phyloP scores from a whole-genome alignment of 768 basidiomycete species.

The Tricholoma sp. region DNA sequence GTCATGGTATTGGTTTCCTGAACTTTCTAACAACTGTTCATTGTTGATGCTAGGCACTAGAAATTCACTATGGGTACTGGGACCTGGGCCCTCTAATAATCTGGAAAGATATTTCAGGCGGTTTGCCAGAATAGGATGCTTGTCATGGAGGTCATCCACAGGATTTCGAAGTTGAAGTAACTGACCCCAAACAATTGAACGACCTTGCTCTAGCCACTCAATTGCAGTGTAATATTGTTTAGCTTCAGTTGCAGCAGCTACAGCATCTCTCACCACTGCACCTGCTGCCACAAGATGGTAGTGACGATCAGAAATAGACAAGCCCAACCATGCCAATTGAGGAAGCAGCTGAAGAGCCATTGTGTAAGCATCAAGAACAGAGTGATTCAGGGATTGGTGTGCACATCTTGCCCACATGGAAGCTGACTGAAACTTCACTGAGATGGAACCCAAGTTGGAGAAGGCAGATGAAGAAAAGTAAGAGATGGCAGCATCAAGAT shows the following conservation, averaged over 20 bases:
- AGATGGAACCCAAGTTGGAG: not conserved
- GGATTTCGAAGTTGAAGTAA: conserved; percentile 19
- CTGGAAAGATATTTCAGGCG: not conserved
- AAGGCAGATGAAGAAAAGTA: not conserved
- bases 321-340: not conserved
- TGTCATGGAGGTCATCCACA: conserved; percentile 9
- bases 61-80: not conserved
- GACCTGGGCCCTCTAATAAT: not conserved
- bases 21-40: not conserved
- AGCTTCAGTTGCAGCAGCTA: conserved; percentile 18
- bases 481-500: not conserved
- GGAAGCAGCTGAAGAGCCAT: conserved; percentile 3
- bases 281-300: not conserved
- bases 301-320: not conserved
- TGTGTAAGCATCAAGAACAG: not conserved
- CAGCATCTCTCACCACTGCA: conserved; percentile 10
- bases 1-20: not conserved
- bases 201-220: conserved; percentile 30
- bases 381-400: not conserved
- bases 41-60: not conserved
- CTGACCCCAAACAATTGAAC: conserved; percentile 25
- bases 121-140: not conserved
- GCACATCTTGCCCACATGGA: not conserved
- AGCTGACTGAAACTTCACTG: not conserved
- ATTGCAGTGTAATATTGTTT: conserved; percentile 20